These are phyloP conservation scores for Apophysomyces sp. DNA, from an alignment of 371 early-diverging fungal species.

Conservation along the genomic window DNA sequence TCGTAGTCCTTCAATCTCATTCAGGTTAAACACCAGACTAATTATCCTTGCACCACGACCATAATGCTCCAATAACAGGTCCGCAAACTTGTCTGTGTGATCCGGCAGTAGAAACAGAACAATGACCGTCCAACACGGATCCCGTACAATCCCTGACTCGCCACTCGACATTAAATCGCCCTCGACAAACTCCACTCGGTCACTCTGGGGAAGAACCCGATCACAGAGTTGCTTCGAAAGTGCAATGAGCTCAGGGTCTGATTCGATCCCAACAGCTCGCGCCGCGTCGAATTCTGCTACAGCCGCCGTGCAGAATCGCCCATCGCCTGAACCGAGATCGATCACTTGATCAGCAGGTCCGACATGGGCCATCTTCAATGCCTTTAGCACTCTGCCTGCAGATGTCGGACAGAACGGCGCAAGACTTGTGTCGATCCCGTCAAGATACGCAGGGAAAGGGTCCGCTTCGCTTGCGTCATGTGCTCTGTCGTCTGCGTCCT, in stretches of 20 bases:
- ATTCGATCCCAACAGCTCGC: constrained; percentile 58
- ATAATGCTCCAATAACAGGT: constrained; percentile 50
- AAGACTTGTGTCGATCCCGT: constrained; percentile 50
- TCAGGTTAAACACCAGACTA: constrained; percentile 58
- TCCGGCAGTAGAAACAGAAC: constrained; percentile 62
- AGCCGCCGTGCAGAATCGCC: constrained; percentile 60
- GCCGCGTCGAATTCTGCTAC: constrained; percentile 43
- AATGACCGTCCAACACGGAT: constrained; percentile 46
- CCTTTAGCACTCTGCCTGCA: constrained; percentile 50
- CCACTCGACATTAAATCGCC: constrained; percentile 37
- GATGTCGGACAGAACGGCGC: constrained; percentile 70
- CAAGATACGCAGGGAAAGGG: constrained; percentile 61
- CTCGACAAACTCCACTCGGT: constrained; percentile 35
- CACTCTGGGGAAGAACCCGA: constrained; percentile 22
- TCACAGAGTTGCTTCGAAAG: constrained; percentile 40
- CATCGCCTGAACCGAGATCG: constrained; percentile 70
- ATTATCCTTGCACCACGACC: constrained; percentile 54
- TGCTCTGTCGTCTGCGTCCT: constrained; percentile 32
- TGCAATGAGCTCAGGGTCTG: constrained; percentile 48
- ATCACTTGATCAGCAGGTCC: constrained; percentile 40
- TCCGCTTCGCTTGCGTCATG: constrained; percentile 37
- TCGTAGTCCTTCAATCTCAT: constrained; percentile 47
- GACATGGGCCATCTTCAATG: constrained; percentile 52
- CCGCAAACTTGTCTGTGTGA: constrained; percentile 54
- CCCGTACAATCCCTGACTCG: constrained; percentile 24